Conservation (phyloP, 768 basidiomycete species). For the Termitomyces sp. region DNA sequence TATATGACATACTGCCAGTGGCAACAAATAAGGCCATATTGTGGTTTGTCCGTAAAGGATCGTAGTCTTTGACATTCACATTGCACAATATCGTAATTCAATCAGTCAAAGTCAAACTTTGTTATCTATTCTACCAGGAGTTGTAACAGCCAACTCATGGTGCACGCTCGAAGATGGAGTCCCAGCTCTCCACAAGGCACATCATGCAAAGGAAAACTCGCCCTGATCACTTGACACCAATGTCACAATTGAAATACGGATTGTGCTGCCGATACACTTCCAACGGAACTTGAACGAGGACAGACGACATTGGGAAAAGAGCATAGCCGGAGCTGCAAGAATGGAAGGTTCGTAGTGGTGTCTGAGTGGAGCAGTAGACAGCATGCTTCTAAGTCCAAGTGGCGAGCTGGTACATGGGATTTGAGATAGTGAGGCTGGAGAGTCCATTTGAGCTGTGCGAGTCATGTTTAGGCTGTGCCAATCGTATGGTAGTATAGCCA, state of each 20-base stretch:
- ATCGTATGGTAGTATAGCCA: background rate
- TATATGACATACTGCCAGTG: no score
- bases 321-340: no score
- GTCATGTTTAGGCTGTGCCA: background rate
- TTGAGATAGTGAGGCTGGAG: background rate
- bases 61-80: background rate
- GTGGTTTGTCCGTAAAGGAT: background rate
- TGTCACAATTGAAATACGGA: slow-evolving; percentile 6
- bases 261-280: background rate
- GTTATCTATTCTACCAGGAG: background rate
- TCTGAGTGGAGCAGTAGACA: no score
- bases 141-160: background rate
- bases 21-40: no score
- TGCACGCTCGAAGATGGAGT: background rate
- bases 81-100: background rate
- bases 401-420: background rate
- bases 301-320: no score
- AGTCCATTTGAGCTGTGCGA: no score
- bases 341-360: background rate
- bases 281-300: background rate
- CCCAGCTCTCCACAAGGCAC: background rate
- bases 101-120: background rate
- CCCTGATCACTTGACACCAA: slow-evolving; percentile 4
- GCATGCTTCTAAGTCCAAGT: background rate
- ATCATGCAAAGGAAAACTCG: background rate